Percentiles rank a stretch among this genome's conserved stretches.
These are phyloP conservation scores for Phytophthora litchii DNA, from an alignment of 352 stramenopile species.

Conservation along the genomic window DNA sequence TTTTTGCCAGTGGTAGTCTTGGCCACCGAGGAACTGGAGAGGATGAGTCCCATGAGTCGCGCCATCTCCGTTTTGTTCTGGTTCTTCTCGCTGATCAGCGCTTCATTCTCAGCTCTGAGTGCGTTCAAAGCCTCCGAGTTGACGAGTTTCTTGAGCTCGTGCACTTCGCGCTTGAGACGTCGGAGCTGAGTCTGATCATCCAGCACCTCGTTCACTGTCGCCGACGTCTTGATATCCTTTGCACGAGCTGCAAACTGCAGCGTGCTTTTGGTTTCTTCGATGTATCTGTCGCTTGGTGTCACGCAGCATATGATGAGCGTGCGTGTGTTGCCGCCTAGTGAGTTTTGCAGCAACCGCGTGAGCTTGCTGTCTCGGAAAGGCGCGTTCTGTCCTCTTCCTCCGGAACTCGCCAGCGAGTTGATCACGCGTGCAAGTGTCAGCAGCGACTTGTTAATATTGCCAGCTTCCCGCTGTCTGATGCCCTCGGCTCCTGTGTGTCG, in stretches of 20 bases:
- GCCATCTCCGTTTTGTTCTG: slow-evolving; percentile 66
- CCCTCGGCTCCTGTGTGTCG: slow-evolving; percentile 95
- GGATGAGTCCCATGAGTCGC: slow-evolving; percentile 62
- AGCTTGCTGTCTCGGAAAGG: slow-evolving; percentile 92
- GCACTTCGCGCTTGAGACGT: slow-evolving; percentile 72
- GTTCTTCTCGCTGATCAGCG: slow-evolving; percentile 58
- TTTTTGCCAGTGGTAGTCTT: slow-evolving; percentile 25
- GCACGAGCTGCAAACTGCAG: slow-evolving; percentile 93
- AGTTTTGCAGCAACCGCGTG: slow-evolving; percentile 92
- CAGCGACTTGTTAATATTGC: slow-evolving; percentile 97
- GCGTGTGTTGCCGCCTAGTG: slow-evolving; percentile 90
- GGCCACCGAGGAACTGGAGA: slow-evolving; percentile 51
- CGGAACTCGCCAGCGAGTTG: slow-evolving; percentile 62
- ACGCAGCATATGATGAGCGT: slow-evolving; percentile 92
- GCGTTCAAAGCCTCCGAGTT: slow-evolving; percentile 54
- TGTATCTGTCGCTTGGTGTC: slow-evolving; percentile 70
- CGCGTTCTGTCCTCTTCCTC: slow-evolving; percentile 43
- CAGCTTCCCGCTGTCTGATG: slow-evolving; percentile 94
- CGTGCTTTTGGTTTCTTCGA: slow-evolving; percentile 90
- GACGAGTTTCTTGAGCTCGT: slow-evolving; percentile 70
- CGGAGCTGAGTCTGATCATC: slow-evolving; percentile 91
- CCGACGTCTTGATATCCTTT: slow-evolving; percentile 89
- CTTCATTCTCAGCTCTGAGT: slow-evolving; percentile 77
- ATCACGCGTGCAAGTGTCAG: slow-evolving; percentile 96
- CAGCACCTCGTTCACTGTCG: slow-evolving; percentile 88